Conservation (phyloP, 345 rosid genomes). For the Hirschfeldia incana region DNA sequence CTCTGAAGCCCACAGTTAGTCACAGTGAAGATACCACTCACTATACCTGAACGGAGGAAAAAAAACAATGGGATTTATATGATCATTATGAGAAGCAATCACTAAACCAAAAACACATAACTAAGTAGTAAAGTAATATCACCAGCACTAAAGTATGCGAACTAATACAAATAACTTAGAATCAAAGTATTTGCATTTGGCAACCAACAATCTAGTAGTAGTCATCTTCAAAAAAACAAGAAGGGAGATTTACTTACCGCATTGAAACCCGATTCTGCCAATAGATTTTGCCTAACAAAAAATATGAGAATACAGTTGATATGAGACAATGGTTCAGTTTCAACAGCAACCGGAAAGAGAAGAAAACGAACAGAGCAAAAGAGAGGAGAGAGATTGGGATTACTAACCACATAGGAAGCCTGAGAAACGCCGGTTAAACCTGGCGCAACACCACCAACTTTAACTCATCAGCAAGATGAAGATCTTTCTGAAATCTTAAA, state of each 20-base stretch:
- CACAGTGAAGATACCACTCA: conserved; percentile 63
- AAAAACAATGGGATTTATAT: not conserved
- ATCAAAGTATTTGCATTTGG: not conserved
- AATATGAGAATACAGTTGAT: not conserved
- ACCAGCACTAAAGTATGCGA: not conserved
- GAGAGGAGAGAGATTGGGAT: not conserved
- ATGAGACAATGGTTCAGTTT: not conserved
- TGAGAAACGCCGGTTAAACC: conserved; percentile 66
- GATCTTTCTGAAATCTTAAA: not conserved
- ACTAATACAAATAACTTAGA: not conserved
- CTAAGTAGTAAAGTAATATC: not conserved
- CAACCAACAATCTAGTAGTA: not conserved
- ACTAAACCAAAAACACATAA: not conserved
- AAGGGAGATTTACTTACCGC: conserved; percentile 56
- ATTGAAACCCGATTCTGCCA: conserved; percentile 59
- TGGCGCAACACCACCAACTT: conserved; percentile 23
- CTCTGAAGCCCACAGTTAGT: conserved; percentile 69
- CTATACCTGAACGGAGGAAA: conserved; percentile 53
- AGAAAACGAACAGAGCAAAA: not conserved
- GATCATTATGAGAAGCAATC: not conserved
- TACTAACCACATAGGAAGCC: conserved; percentile 69
- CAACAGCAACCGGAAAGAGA: not conserved
- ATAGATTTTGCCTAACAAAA: conserved; percentile 57
- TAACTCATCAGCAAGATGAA: not conserved
- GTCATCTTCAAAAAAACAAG: not conserved